These are phyloP conservation scores for Elaeis oleifera DNA, from an alignment of 202 grass and related monocot genomes.

Conservation along the genomic window DNA sequence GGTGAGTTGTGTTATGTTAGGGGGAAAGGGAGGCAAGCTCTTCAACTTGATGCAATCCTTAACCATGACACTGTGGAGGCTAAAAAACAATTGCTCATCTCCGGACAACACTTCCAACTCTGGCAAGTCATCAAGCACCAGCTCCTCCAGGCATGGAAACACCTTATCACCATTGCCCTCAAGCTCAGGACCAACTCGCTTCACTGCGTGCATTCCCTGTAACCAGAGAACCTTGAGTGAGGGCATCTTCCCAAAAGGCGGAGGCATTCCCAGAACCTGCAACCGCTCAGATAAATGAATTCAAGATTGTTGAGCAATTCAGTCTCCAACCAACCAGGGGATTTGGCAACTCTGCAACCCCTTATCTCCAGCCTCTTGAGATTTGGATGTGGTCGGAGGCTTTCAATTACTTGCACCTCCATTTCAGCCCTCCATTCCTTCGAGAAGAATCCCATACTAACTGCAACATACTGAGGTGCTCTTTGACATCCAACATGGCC, in stretches of 20 bases:
- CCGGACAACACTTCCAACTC: constrained; percentile 37
- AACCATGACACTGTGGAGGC: constrained; percentile 20
- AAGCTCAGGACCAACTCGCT: constrained; percentile 28
- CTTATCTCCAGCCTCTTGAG: constrained; percentile 41
- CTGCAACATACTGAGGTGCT: constrained; percentile 28
- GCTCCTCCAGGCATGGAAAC: constrained; percentile 36
- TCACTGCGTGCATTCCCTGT: constrained; percentile 26
- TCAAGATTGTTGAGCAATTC: constrained; percentile 34
- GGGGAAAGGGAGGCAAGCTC: constrained; percentile 9
- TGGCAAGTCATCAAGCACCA: constrained; percentile 42
- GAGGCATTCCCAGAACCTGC: constrained; percentile 32
- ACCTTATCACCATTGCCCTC: constrained; percentile 18
- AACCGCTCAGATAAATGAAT: constrained; percentile 29
- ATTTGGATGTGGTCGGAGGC: constrained; percentile 37
- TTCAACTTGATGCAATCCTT: constrained; percentile 30
- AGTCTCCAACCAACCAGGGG: constrained; percentile 31
- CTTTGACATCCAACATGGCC: constrained; percentile 42
- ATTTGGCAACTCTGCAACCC: constrained; percentile 27
- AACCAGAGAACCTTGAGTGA: constrained; percentile 41
- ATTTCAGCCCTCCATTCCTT: constrained; percentile 13
- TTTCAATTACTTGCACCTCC: constrained; percentile 42
- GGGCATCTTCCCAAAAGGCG: constrained; percentile 46
- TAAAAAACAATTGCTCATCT: constrained; percentile 2
- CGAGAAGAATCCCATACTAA: constrained; percentile 39
- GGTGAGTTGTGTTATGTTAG: background rate